phyloP scores from a whole-genome alignment of 1,139 yeast genomes.

The Pichia sp. region DNA sequence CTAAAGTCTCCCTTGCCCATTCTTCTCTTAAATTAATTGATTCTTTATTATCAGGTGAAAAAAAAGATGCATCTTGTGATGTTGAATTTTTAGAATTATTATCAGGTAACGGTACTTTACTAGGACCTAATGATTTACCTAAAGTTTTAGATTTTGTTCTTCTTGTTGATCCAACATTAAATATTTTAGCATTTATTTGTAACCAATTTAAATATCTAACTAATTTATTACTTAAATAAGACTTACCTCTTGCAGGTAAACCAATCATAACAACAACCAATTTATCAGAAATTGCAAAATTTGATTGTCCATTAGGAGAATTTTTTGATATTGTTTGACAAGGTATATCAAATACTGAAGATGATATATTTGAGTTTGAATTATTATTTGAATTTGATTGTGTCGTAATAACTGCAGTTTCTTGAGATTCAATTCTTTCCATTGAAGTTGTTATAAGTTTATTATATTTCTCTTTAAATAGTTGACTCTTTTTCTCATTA shows the following conservation, averaged over 20 bases:
- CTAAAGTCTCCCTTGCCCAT: constrained; percentile 96
- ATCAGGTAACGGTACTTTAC: constrained; percentile 64
- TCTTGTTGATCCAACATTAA: constrained; percentile 92
- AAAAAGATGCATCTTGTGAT: constrained; percentile 72
- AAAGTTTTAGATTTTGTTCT: constrained; percentile 56
- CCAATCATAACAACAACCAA: constrained; percentile 94
- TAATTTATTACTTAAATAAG: constrained; percentile 82
- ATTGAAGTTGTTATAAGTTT: constrained; percentile 4
- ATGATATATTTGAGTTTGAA: background rate
- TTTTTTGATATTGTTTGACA: constrained; percentile 82
- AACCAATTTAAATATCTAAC: constrained; percentile 87
- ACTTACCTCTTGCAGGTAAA: constrained; percentile 73
- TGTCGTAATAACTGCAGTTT: constrained; percentile 2
- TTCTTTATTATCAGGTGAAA: constrained; percentile 69
- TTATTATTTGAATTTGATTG: background rate
- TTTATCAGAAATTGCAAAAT: constrained; percentile 21
- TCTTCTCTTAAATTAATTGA: constrained; percentile 70
- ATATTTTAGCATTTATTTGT: constrained; percentile 77
- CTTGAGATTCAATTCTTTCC: constrained; percentile 6
- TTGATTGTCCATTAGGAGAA: constrained; percentile 75
- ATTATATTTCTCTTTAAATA: background rate
- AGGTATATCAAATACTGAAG: constrained; percentile 67
- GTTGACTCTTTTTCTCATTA: background rate
- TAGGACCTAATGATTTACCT: constrained; percentile 52
- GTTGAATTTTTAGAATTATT: constrained; percentile 2